Base-by-base conservation (phyloP, 2,329 filamentous ascomycete genomes). In the Aspergillus latus region DNA sequence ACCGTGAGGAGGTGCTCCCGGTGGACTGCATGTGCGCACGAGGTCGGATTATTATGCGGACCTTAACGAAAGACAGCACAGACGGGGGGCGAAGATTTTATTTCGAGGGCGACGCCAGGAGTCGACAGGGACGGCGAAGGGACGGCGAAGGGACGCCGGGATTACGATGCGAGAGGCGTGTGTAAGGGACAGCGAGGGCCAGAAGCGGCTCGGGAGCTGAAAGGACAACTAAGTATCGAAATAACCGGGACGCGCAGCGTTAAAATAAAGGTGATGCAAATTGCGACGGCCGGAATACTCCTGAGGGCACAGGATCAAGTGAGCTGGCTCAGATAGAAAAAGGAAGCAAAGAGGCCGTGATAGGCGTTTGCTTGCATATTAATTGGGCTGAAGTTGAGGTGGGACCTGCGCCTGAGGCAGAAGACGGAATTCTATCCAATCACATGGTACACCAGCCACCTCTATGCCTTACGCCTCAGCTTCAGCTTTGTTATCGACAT, bases 11-110 rank as follows among this genome's bases (percentile, higher is more conserved):
- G 51, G 51, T 45, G 52, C 59, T 59, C 36, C 60, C 63, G 40
- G 56, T 42, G 49, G 64, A 58, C 58, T 64, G 63, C 64, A 66
- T 66, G 58, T 59, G 62, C 56, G 34, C 51, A 43, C 28, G 49
- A 30, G 43, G 21, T 34, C 54, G 39, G 49, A 51, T 40, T 29
- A 40, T 50, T 59, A 39, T n/a, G 39, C 16, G 26, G 47, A 42
- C 9, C 32, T 39, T 51, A 28, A 53, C 6, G 16, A 43, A n/a
- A 26, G 28, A 15, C 32, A 43, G 26, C 40, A 10, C 29, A 43
- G 30, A 42, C 28, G 15, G 26, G 37, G 37, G 36, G 26, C 44
- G 21, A 34, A 39, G 45, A 45, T 42, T 52, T 48, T 39, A 53
- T 47, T 44, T n/a, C 54, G 45, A 50, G 56, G 42, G 47, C 28